Percentiles rank a stretch among this genome's conserved stretches.
Evolutionary conservation across 768 basidiomycete species (phyloP).

Genomic region (Phanerodontia chrysosporium): DNA sequence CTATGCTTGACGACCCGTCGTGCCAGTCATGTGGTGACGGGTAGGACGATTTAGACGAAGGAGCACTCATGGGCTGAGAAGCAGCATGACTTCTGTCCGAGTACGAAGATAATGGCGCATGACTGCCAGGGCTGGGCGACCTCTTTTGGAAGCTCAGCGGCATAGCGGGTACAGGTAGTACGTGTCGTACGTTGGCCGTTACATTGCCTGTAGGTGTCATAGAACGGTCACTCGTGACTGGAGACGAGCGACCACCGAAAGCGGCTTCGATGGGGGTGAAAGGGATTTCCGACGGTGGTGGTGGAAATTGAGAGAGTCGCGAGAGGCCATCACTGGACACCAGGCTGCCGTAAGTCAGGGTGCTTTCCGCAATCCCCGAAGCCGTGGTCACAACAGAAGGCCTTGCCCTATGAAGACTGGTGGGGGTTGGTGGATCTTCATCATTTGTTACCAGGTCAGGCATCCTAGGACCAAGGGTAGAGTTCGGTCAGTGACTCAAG

Average conservation of each 20-base stretch:
- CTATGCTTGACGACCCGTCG: conserved; percentile 56
- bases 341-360: conserved; percentile 40
- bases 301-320: conserved; percentile 49
- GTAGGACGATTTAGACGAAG: conserved; percentile 8
- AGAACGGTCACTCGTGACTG: background rate
- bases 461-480: background rate
- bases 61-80: background rate
- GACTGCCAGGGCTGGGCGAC: background rate
- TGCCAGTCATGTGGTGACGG: conserved; percentile 53
- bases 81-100: background rate
- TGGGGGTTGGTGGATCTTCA: conserved; percentile 9
- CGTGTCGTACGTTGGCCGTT: background rate
- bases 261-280: conserved; percentile 21
- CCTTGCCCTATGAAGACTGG: conserved; percentile 15
- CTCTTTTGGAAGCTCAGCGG: conserved; percentile 8
- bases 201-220: conserved; percentile 1
- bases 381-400: conserved; percentile 48
- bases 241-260: conserved; percentile 3
- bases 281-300: conserved; percentile 38
- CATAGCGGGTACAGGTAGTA: background rate
- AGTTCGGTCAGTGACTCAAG: no score
- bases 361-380: conserved; percentile 54
- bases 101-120: background rate
- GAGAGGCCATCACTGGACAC: conserved; percentile 21
- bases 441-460: background rate